Evolutionary conservation across 2,329 filamentous ascomycete genomes (phyloP).

Genomic region (Sclerotiophoma versabilis): DNA sequence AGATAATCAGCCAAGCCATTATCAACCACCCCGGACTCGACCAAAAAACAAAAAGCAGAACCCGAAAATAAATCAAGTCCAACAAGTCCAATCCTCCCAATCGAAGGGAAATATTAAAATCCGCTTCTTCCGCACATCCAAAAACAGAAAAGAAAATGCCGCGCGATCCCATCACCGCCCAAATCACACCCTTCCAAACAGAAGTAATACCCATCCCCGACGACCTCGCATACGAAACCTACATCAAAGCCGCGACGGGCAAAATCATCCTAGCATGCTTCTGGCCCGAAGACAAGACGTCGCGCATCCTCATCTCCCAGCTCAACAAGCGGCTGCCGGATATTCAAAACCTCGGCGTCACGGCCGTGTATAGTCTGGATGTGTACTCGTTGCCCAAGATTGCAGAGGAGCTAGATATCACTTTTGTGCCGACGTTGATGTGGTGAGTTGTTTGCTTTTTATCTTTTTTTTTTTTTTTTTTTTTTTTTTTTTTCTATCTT

Average conservation of each 20-base stretch:
- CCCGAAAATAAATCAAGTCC: too few species aligned
- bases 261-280: constrained; percentile 29
- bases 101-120: too few species aligned
- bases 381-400: constrained; percentile 34
- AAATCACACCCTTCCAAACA: constrained; percentile 21
- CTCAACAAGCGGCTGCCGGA: constrained; percentile 27
- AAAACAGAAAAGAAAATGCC: neutral
- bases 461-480: neutral
- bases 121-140: too few species aligned
- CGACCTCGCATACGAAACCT: constrained; percentile 25
- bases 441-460: constrained; percentile 17
- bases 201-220: constrained; percentile 18
- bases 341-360: constrained; percentile 20
- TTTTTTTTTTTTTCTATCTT: neutral
- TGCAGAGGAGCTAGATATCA: constrained; percentile 27
- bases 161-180: neutral
- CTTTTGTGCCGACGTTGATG: constrained; percentile 35
- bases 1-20: too few species aligned
- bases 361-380: constrained; percentile 33
- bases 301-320: constrained; percentile 19
- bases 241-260: constrained; percentile 26
- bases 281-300: constrained; percentile 34
- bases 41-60: too few species aligned
- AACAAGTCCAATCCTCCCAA: too few species aligned
- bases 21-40: too few species aligned